These are phyloP conservation scores for Ustilago curta DNA, from an alignment of 1,284 basidiomycete genomes.

Conservation along the genomic window DNA sequence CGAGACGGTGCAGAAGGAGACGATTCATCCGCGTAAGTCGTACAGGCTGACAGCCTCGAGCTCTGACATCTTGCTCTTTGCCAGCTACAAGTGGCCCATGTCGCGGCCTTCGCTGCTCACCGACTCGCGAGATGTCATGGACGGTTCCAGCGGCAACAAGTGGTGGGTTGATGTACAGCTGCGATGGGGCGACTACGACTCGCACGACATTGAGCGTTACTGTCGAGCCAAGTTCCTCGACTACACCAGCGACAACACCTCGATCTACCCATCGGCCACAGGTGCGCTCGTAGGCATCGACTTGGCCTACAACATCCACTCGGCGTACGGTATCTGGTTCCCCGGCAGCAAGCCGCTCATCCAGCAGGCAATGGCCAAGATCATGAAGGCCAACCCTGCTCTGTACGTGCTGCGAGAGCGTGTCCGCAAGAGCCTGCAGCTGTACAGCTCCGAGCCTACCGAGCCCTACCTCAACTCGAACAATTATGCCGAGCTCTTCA, in stretches of 20 bases:
- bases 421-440: conserved; percentile 96
- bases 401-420: conserved; percentile 97
- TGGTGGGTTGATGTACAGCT: conserved; percentile 98
- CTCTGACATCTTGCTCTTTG: conserved; percentile 96
- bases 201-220: conserved; percentile 82
- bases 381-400: conserved; percentile 99
- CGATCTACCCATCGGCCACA: conserved; percentile 97
- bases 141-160: conserved; percentile 97
- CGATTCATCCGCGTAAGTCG: conserved; percentile 97
- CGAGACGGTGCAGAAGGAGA: conserved; percentile 99
- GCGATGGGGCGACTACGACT: conserved; percentile 99
- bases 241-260: conserved; percentile 82
- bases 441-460: conserved; percentile 98
- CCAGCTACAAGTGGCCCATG: conserved; percentile 92
- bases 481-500: conserved; percentile 97
- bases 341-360: conserved; percentile 97
- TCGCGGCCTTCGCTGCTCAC: conserved; percentile 94
- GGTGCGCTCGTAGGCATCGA: conserved; percentile 99
- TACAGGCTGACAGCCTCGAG: conserved; percentile 99
- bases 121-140: conserved; percentile 94
- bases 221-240: conserved; percentile 98
- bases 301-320: conserved; percentile 97
- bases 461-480: conserved; percentile 97
- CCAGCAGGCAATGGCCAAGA: conserved; percentile 99
- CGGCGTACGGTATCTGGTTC: conserved; percentile 99